Evolutionary conservation across 1,139 yeast species (phyloP), one percentile per base, ranked within the genome.

Genomic region (Trichomonascaceae sp.): DNA sequence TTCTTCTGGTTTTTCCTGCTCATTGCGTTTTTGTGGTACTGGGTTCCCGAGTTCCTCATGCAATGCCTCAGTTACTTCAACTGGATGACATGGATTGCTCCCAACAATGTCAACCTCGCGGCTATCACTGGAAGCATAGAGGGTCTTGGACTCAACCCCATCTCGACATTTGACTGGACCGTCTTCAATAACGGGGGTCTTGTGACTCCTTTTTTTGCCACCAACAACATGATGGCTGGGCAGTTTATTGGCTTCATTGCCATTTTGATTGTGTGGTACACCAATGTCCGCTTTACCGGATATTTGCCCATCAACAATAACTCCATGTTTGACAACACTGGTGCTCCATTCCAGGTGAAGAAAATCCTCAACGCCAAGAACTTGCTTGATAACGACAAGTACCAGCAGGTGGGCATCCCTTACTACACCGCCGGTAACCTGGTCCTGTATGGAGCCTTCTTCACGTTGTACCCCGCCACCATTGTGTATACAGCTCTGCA

Each of bases 11-110:
- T 57, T 17, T 39, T 51, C 2, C 18, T 26, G 2, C 35, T 37
- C 6, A 50, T 47, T 17, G 62, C 69, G 43, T 70, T 71, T 42
- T 27, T 56, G 13, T 73, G 66, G 52, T 66, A 59, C 44, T 74
- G 77, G 76, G 30, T 74, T 18, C 79, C 80, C 13, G 57, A 60
- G 35, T 70, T 62, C 39, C 39, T 71, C 3, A 67, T 70, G 47
- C 50, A 52, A 29, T 73, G 71, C 2, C 48, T 72, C 11, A 60
- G 69, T 3, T 54, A 57, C 13, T 73, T 74, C 54, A 70, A 68
- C 47, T 72, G 78, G 77, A 65, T 67, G 46, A 66, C 74, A 3
- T 74, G 79, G 80, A 70, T 72, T 35, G 56, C 63, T 3, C 77
- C 77, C 16, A 43, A 62, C 23, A 73, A 71, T 47, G 58, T 67